Evolutionary conservation across 257 asterid species (phyloP).

Genomic region (Rauvolfia tetraphylla): DNA sequence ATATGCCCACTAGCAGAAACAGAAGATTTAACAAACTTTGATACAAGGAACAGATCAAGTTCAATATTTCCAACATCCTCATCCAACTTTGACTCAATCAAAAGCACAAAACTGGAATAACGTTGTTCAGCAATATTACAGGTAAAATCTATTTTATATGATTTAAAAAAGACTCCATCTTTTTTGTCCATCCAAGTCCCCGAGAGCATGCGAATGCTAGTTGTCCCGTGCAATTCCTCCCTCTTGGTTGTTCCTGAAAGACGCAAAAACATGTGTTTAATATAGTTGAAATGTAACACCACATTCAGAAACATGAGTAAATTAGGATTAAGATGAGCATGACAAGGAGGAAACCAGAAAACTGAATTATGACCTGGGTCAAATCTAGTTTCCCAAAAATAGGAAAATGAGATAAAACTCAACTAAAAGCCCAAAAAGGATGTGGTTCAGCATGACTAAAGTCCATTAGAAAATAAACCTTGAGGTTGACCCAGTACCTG

Average conservation of each 20-base stretch:
- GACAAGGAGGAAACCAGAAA: neutral
- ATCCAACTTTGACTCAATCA: slow-evolving; percentile 71
- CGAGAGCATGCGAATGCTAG: slow-evolving; percentile 38
- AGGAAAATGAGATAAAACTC: neutral
- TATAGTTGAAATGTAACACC: slow-evolving; percentile 4
- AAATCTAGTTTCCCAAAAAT: neutral
- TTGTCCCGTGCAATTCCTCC: slow-evolving; percentile 86
- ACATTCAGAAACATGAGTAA: neutral
- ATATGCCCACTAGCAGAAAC: slow-evolving; percentile 52
- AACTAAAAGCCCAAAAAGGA: neutral
- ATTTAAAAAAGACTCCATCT: slow-evolving; percentile 44
- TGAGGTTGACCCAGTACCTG: neutral
- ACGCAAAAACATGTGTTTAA: slow-evolving; percentile 16
- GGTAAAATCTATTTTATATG: slow-evolving; percentile 67
- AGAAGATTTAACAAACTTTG: slow-evolving; percentile 60
- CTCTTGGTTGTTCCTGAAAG: slow-evolving; percentile 87
- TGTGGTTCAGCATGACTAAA: neutral
- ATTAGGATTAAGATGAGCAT: neutral
- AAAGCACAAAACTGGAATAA: slow-evolving; percentile 67
- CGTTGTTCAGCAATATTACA: slow-evolving; percentile 47
- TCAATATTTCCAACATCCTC: slow-evolving; percentile 87
- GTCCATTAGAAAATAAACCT: neutral
- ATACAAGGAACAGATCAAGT: slow-evolving; percentile 60
- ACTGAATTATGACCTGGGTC: neutral
- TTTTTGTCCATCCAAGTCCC: slow-evolving; percentile 67